Evolutionary conservation across 78 protist species (phyloP).

Genomic region (Anaeramoeba flamelloides): DNA sequence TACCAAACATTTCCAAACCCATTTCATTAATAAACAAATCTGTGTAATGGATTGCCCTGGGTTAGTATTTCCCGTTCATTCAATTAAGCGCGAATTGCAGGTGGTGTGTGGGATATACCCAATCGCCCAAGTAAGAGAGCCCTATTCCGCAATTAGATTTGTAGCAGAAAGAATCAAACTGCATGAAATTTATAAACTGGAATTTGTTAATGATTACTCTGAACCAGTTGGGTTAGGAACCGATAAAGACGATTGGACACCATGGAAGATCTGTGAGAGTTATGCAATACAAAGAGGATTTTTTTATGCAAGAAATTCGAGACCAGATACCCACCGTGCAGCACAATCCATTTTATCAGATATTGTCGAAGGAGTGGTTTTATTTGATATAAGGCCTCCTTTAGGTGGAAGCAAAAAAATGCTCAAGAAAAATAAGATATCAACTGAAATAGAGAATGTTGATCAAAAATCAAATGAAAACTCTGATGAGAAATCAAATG

Average conservation of each 20-base stretch:
- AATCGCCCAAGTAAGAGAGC: slow-evolving; percentile 44
- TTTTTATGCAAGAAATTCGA: background rate
- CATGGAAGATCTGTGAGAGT: slow-evolving; percentile 30
- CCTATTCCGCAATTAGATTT: slow-evolving; percentile 9
- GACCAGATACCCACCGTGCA: slow-evolving; percentile 31
- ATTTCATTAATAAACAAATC: slow-evolving; percentile 19
- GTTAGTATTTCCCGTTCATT: slow-evolving; percentile 49
- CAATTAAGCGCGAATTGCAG: slow-evolving; percentile 21
- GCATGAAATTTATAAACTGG: background rate
- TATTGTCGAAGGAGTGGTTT: background rate
- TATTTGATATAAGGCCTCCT: background rate
- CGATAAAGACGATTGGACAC: slow-evolving; percentile 12
- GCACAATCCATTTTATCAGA: background rate
- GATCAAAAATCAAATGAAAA: too few species aligned
- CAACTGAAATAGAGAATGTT: too few species aligned
- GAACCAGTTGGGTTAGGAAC: too few species aligned
- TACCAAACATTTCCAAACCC: slow-evolving; percentile 73
- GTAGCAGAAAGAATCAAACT: slow-evolving; percentile 1
- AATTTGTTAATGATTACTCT: background rate
- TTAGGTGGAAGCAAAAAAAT: too few species aligned
- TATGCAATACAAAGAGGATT: slow-evolving; percentile 24
- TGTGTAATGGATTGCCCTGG: slow-evolving; percentile 73
- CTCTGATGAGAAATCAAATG: too few species aligned
- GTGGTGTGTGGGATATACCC: slow-evolving; percentile 57
- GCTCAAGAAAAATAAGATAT: too few species aligned